Conservation (phyloP, 352 stramenopile species). For the Pythium coloratum region DNA sequence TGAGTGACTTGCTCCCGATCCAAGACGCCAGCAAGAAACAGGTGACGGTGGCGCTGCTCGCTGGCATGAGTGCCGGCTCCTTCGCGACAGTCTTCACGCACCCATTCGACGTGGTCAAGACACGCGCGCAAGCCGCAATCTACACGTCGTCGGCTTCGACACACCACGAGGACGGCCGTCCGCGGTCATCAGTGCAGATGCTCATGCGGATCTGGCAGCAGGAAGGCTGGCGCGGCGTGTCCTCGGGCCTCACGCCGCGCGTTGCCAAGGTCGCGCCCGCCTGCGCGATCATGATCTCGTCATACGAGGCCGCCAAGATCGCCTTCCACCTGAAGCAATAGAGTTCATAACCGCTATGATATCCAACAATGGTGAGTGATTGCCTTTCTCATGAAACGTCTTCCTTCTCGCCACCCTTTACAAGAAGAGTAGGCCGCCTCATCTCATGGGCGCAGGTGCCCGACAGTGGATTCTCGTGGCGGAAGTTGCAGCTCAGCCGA, state of each 20-base stretch:
- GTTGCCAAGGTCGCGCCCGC: conserved; percentile 72
- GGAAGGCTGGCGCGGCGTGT: conserved; percentile 48
- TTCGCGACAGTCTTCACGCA: conserved; percentile 91
- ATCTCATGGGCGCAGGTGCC: neutral
- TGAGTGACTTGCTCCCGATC: conserved; percentile 34
- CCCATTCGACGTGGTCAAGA: conserved; percentile 96
- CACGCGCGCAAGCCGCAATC: conserved; percentile 68
- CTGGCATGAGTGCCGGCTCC: conserved; percentile 74
- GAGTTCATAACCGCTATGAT: neutral
- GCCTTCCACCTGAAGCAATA: conserved; percentile 40
- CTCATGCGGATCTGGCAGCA: conserved; percentile 44
- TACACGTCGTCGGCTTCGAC: conserved; percentile 38
- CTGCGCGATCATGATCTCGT: conserved; percentile 81
- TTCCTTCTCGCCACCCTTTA: neutral
- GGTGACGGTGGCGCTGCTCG: conserved; percentile 76
- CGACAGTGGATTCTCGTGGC: neutral
- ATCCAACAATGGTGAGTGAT: too few species aligned
- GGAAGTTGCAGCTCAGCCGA: neutral
- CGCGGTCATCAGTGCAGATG: conserved; percentile 41
- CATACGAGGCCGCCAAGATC: conserved; percentile 71
- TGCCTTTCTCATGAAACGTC: neutral
- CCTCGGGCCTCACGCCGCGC: conserved; percentile 49
- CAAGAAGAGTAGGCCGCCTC: neutral
- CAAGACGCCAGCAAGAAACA: conserved; percentile 35
- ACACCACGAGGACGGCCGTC: conserved; percentile 18